Base-by-base conservation (phyloP, 139 green algal species). In the Volvox reticuliferus region DNA sequence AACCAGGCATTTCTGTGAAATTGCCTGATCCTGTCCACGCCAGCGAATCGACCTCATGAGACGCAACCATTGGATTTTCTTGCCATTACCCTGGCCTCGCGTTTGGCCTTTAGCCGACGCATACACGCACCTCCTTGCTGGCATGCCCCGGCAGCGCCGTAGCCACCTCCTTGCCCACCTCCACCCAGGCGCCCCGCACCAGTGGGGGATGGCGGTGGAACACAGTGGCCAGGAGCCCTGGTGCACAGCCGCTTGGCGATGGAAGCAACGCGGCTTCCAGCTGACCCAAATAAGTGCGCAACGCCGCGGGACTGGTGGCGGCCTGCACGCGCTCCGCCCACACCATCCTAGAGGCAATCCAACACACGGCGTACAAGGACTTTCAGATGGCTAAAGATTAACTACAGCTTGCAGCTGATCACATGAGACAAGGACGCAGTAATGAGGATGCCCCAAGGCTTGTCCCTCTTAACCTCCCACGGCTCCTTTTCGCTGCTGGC, bases 181-280 rank as follows among this genome's bases (percentile, higher is more conserved):
- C 92, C 76, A 96, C 88, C 94, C 94, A 97, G 44, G 95, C 95
- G n/a, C 95, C 94, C 24, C 86, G 94, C 35, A 97, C 94, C 63
- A 96, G 89, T 68, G 91, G 65, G 20, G 95, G 95, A 5, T 88
- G 55, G 9, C 88, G 79, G 32, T 90, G 87, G 83, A 94, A 95
- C 65, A 80, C 83, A 14, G 81, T 82, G 37, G 37, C 69, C n/a
- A 82, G 69, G 69, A 89, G 69, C 44, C 85, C 85, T n/a, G 85
- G 88, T 33, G 91, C 69, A 30, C 93, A 24, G 2, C 85, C 92
- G n/a, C 88, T 82, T 12, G 77, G 86, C 1, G 85, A 89, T 44
- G 69, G 69, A 37, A 44, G 44, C 37, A 98, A 63, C 19, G 82
- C 91, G 6, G 22, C 68, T 79, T 98, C 94, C 69, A 98, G 91